phyloP scores from a whole-genome alignment of 2,329 filamentous ascomycete genomes.

The Paraphoma chrysanthemicola region DNA sequence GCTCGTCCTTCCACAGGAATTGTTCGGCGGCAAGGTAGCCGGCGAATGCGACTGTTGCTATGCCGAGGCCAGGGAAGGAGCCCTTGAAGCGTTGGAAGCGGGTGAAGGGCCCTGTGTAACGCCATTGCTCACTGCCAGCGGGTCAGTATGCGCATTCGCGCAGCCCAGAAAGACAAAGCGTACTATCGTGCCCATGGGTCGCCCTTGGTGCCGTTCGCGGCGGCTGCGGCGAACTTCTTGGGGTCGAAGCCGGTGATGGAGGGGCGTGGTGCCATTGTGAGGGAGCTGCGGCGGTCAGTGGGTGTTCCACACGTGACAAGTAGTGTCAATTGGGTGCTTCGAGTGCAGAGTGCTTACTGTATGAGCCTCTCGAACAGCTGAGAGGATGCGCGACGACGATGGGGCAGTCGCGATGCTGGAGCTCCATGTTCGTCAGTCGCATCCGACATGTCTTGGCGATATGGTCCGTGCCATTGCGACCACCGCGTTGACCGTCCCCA shows the following conservation, averaged over 20 bases:
- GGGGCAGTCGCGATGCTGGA: constrained; percentile 27
- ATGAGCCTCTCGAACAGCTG: constrained; percentile 29
- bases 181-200: constrained; percentile 71
- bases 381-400: constrained; percentile 23
- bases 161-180: constrained; percentile 26
- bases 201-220: constrained; percentile 63
- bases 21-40: constrained; percentile 91
- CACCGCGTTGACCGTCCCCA: not conserved
- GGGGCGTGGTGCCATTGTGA: constrained; percentile 62
- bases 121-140: constrained; percentile 82
- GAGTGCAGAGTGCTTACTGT: constrained; percentile 26
- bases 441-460: constrained; percentile 18
- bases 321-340: constrained; percentile 3
- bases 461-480: not conserved
- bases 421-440: constrained; percentile 20
- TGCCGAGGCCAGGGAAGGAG: constrained; percentile 88
- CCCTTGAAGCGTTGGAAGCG: constrained; percentile 88
- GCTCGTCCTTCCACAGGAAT: constrained; percentile 76
- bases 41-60: constrained; percentile 88
- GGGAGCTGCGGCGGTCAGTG: constrained; percentile 29
- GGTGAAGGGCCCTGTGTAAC: constrained; percentile 88
- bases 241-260: constrained; percentile 95
- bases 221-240: constrained; percentile 76
- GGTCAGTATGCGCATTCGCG: constrained; percentile 23
- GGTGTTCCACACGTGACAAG: not conserved